Evolutionary conservation across 2,329 filamentous ascomycete genomes (phyloP).

Genomic region (Xylariaceae sp.): DNA sequence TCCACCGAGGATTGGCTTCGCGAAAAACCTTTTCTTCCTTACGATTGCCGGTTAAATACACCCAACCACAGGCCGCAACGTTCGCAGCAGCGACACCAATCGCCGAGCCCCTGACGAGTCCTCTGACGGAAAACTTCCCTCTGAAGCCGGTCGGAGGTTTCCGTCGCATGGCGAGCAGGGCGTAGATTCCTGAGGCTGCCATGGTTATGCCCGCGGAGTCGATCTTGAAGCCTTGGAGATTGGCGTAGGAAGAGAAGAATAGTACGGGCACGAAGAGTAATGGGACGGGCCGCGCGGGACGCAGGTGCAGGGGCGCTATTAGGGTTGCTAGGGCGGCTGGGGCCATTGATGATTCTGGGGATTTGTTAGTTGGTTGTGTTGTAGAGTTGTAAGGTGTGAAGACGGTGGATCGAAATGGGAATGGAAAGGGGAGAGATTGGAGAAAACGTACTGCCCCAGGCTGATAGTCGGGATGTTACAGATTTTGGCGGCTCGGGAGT

Average conservation of each 20-base stretch:
- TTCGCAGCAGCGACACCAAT: slow-evolving; percentile 51
- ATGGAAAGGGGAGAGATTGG: not conserved
- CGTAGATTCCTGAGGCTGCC: slow-evolving; percentile 57
- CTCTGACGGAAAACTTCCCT: slow-evolving; percentile 43
- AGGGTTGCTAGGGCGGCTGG: slow-evolving; percentile 56
- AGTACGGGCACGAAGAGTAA: slow-evolving; percentile 52
- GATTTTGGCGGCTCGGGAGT: slow-evolving; percentile 32
- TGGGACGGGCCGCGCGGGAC: slow-evolving; percentile 50
- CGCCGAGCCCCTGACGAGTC: slow-evolving; percentile 49
- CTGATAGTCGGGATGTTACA: slow-evolving; percentile 36
- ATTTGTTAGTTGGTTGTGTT: not conserved
- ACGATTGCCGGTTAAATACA: slow-evolving; percentile 51
- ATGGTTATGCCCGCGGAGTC: slow-evolving; percentile 55
- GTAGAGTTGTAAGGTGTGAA: not conserved
- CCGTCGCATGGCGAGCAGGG: slow-evolving; percentile 52
- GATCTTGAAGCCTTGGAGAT: slow-evolving; percentile 57
- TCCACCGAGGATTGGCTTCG: slow-evolving; percentile 52
- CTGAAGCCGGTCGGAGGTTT: slow-evolving; percentile 34
- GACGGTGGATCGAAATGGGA: not conserved
- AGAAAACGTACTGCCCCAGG: slow-evolving; percentile 46
- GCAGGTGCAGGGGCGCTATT: slow-evolving; percentile 54
- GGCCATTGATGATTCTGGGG: slow-evolving; percentile 51
- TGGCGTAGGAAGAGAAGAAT: slow-evolving; percentile 57
- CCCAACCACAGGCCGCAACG: slow-evolving; percentile 48
- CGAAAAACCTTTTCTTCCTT: slow-evolving; percentile 49